phyloP scores from a whole-genome alignment of 768 basidiomycete genomes.

The Daedaleopsis sinensis region DNA sequence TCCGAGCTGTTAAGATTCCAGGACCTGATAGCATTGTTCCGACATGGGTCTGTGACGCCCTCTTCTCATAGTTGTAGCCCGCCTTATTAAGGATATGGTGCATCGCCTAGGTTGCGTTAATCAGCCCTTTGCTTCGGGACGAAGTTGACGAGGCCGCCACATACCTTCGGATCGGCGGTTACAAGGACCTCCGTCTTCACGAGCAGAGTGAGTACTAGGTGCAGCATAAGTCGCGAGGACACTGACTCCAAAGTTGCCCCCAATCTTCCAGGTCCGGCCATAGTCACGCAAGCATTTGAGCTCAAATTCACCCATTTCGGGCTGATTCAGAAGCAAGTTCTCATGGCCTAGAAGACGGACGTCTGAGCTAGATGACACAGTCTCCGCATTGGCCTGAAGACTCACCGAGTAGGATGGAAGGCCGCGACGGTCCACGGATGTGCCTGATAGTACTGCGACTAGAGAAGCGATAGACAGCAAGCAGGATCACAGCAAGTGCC shows the following conservation, averaged over 20 bases:
- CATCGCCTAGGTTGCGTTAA: conserved; percentile 18
- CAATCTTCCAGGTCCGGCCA: conserved; percentile 18
- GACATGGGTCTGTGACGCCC: conserved; percentile 4
- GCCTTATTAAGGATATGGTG: conserved; percentile 31
- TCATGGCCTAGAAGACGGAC: neutral
- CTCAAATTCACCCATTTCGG: conserved; percentile 24
- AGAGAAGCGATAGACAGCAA: neutral
- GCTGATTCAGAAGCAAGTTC: conserved; percentile 2
- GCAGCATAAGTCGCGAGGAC: neutral
- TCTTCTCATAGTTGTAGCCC: conserved; percentile 28
- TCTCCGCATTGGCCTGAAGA: neutral
- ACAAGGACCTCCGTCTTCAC: conserved; percentile 2
- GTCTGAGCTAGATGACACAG: neutral
- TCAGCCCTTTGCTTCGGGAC: neutral
- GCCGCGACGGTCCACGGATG: conserved; percentile 2
- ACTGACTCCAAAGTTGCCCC: conserved; percentile 24
- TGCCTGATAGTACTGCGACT: neutral
- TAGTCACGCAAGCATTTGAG: conserved; percentile 21
- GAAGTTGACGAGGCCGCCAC: neutral
- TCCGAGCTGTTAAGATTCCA: neutral
- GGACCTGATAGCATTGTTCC: conserved; percentile 1
- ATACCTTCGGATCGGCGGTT: conserved; percentile 17
- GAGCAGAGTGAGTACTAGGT: too few relatives aligned
- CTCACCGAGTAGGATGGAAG: neutral
- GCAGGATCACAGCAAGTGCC: neutral